phyloP scores from a whole-genome alignment of 148 eudicot genomes.

The Agrostemma githago region DNA sequence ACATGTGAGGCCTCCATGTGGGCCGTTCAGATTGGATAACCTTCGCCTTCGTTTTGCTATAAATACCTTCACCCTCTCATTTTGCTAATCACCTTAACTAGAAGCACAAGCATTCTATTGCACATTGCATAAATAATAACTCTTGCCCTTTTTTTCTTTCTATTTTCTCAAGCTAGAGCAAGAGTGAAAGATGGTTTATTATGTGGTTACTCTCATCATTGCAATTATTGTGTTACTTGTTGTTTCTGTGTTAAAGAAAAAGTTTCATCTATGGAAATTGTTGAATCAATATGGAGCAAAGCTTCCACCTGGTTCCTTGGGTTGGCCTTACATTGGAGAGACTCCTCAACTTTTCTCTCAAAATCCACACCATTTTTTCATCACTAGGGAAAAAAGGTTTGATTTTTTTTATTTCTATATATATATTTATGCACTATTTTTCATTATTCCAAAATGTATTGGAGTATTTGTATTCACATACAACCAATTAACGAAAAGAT shows the following conservation, averaged over 20 bases:
- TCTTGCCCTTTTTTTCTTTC: neutral
- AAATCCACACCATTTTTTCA: slow-evolving; percentile 63
- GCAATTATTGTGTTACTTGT: neutral
- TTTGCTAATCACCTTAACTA: no score
- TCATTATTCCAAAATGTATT: neutral
- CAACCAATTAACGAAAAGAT: no score
- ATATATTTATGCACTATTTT: neutral
- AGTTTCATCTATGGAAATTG: slow-evolving; percentile 15
- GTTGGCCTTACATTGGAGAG: slow-evolving; percentile 84
- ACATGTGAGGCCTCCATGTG: neutral
- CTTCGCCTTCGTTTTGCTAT: slow-evolving; percentile 3
- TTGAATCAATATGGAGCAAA: slow-evolving; percentile 26
- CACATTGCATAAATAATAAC: neutral
- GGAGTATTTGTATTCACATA: no score
- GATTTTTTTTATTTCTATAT: neutral
- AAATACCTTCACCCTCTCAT: slow-evolving; percentile 11
- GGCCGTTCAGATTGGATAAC: neutral
- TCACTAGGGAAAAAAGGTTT: slow-evolving; percentile 56
- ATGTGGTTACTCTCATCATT: neutral
- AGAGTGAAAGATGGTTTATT: slow-evolving; percentile 28
- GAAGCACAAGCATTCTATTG: neutral
- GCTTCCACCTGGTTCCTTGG: slow-evolving; percentile 88
- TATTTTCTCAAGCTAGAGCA: neutral
- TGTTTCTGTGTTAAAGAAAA: slow-evolving; percentile 4
- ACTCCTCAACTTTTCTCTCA: slow-evolving; percentile 75